These are phyloP conservation scores for Cercospora sojina DNA, from an alignment of 2,329 filamentous ascomycete species.

Conservation along the genomic window DNA sequence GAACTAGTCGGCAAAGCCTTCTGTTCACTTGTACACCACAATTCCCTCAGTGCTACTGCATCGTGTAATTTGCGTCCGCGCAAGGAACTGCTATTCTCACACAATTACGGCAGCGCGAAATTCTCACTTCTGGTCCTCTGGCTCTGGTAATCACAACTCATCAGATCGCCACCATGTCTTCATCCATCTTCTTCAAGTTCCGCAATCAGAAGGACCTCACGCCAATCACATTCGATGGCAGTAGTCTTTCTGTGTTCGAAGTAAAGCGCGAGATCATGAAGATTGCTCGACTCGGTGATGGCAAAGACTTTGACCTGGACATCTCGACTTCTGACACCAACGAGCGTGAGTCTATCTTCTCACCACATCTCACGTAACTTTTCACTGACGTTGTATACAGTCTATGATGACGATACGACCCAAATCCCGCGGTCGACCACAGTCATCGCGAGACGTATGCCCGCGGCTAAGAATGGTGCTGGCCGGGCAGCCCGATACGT, in stretches of 20 bases:
- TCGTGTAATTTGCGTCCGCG: slow-evolving; percentile 20
- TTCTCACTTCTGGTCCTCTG: slow-evolving; percentile 10
- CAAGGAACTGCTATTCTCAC: slow-evolving; percentile 18
- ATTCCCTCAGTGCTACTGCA: slow-evolving; percentile 20
- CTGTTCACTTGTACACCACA: slow-evolving; percentile 33
- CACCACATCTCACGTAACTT: background rate
- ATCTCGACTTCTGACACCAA: slow-evolving; percentile 90
- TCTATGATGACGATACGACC: slow-evolving; percentile 97
- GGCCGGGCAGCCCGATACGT: slow-evolving; percentile 93
- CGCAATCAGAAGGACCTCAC: slow-evolving; percentile 96
- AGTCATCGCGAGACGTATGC: slow-evolving; percentile 82
- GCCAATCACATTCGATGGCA: slow-evolving; percentile 94
- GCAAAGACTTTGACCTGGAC: slow-evolving; percentile 91
- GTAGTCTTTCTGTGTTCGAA: slow-evolving; percentile 96
- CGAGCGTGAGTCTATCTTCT: slow-evolving; percentile 65
- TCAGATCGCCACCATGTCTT: slow-evolving; percentile 67
- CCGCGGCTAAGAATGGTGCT: slow-evolving; percentile 78
- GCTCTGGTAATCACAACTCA: slow-evolving; percentile 4
- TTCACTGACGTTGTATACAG: slow-evolving; percentile 50
- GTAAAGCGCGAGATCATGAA: slow-evolving; percentile 98
- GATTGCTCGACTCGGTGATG: slow-evolving; percentile 89
- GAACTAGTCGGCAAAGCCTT: slow-evolving; percentile 27
- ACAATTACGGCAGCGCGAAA: slow-evolving; percentile 11
- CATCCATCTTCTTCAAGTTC: slow-evolving; percentile 99
- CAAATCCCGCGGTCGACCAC: slow-evolving; percentile 94